Evolutionary conservation across 768 basidiomycete genomes (phyloP).

Genomic region (Amylocystis lapponica): DNA sequence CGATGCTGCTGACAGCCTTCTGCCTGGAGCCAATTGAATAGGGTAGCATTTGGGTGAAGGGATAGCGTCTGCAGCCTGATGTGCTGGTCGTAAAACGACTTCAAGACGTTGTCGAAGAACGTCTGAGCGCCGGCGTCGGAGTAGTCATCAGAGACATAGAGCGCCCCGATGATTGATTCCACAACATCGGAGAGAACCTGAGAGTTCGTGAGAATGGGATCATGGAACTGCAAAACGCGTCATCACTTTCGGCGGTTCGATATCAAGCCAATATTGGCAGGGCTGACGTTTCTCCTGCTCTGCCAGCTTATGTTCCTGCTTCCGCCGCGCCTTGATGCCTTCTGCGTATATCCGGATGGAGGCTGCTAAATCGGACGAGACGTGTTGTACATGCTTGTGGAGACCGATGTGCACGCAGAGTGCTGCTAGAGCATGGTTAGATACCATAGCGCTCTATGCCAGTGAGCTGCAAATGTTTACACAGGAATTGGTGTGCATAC

Average conservation of each 20-base stretch:
- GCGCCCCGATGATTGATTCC: conserved; percentile 73
- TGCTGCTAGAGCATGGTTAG: conserved; percentile 71
- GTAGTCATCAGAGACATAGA: conserved; percentile 74
- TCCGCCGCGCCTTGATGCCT: conserved; percentile 39
- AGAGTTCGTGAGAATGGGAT: background rate
- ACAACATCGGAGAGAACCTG: conserved; percentile 76
- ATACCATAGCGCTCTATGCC: conserved; percentile 76
- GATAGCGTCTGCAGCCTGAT: conserved; percentile 68
- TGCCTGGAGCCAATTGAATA: conserved; percentile 69
- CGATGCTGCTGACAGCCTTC: conserved; percentile 66
- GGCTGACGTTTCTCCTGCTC: conserved; percentile 43
- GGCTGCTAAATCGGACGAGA: conserved; percentile 44
- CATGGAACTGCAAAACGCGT: background rate
- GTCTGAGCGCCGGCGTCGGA: conserved; percentile 52
- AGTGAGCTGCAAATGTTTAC: background rate
- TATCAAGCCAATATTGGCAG: conserved; percentile 74
- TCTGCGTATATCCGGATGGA: conserved; percentile 50
- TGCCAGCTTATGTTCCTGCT: conserved; percentile 42
- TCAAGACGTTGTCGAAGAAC: conserved; percentile 61
- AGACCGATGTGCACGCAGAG: conserved; percentile 68
- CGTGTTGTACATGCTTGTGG: conserved; percentile 53
- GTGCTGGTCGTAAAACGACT: conserved; percentile 76
- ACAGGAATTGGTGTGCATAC: conserved; percentile 26
- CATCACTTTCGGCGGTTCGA: conserved; percentile 76
- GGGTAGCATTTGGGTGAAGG: conserved; percentile 69